Base-by-base conservation (phyloP, 2,329 filamentous ascomycete genomes). In the Pyrenophora tritici-repentis region DNA sequence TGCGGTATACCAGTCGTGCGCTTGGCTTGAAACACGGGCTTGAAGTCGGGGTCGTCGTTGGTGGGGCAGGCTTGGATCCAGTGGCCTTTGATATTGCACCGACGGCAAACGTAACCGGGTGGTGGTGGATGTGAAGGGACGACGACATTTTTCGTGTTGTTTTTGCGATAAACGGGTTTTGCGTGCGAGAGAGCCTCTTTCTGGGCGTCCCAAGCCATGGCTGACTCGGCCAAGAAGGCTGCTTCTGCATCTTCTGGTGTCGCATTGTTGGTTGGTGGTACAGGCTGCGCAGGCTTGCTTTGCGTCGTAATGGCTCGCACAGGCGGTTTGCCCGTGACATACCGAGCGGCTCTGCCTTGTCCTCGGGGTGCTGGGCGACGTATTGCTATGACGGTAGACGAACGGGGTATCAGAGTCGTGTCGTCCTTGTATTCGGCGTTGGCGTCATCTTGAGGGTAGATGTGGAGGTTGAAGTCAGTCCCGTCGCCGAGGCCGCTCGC, bases 21-120 rank as follows among this genome's bases (percentile, higher is more conserved):
- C 80, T 97, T 97, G 59, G 97, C 90, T 54, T 93, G 87, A 42
- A 92, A 91, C 46, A 91, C 88, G 62, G 92, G 92, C 76, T 99
- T 94, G 74, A 92, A 97, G 55, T 91, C 92, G 3, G 94, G 93
- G 62, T 99, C 92, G 72, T 96, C 91, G 73, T 99, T 99, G n/a
- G 93, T 99, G 6, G 94, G 94, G 69, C 94, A 99, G 44, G 90
- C 85, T 76, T 97, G 93, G 57, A 99, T 99, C 93, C 93, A 99
- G 74, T 99, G 94, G n/a, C 92, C 94, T 77, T 97, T 97, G 74
- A 97, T 89, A 55, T 91, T 89, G 75, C 94, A 99, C 42, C 94
- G 88, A 72, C 97, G 96, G 77, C 94, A 99, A 55, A 97, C 88
- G 74, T 99, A 99, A 45, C 92, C 92, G 45, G 89, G 88, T 1